Base-by-base conservation (phyloP, 768 basidiomycete genomes). In the Trametes cubensis region DNA sequence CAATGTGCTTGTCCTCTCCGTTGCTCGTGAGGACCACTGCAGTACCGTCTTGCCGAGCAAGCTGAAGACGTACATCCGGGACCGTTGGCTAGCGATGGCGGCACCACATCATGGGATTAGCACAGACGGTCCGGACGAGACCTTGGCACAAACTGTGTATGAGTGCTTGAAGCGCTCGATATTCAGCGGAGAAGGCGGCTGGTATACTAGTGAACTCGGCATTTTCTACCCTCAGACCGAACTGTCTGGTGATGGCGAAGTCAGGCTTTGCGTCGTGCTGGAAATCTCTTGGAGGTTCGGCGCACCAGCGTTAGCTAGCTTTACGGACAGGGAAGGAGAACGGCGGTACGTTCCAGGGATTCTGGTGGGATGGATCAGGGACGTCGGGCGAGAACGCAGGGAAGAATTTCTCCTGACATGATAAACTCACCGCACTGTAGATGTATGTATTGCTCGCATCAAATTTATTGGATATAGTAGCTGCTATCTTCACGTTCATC, bases 271-370 rank as follows among this genome's bases (percentile, higher is more conserved):
- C n/a, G 38, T 60, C 10, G 30, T 52, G 0, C 30, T 34, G 8
- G 59, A 45, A 1, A 52, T 60, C n/a, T 7, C 23, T n/a, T 60
- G 59, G 59, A 41, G 30, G 4, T 60, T 55, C 39, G 60, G 60
- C 13, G 60, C 46, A 21, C 60, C 60, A 7, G 52, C 45, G 3
- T 6, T 61, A 34, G 52, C 46, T 20, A 11, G 15, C 6, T 4
- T 59, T 10, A 14, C 41, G 10, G 34, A 34, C 6, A 5, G 26
- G 0, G 41, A 23, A 8, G 18, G 14, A 26, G 56, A n/a, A 17
- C 5, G 15, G 5, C 10, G 45, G 20, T 59, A 59, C 28, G 28
- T 44, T 1, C 49, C 42, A 3, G 58, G 58, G 0, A 30, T 59
- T 8, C 41, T 49, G 15, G 23, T 50, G 1, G 48, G 39, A 3